Conservation (phyloP, 495 filamentous ascomycete genomes). For the Penicillium verhagenii region DNA sequence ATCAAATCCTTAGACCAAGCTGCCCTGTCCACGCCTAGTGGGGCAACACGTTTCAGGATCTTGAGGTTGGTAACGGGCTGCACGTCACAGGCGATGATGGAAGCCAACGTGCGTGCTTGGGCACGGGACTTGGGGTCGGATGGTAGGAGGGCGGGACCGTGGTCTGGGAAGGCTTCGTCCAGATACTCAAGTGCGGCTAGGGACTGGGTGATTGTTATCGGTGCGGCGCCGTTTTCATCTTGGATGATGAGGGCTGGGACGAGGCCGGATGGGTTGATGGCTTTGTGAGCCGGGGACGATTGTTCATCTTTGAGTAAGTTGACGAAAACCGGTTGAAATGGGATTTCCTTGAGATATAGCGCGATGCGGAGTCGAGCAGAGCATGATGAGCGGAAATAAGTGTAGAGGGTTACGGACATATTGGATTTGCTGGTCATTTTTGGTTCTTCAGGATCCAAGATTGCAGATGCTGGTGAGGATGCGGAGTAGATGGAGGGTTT, state of each 20-base stretch:
- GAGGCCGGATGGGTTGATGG: conserved; percentile 48
- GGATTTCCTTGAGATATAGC: conserved; percentile 44
- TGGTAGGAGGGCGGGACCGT: conserved; percentile 36
- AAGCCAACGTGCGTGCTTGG: conserved; percentile 38
- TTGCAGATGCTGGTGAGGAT: too few species aligned
- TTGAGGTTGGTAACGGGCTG: conserved; percentile 52
- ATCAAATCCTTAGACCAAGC: conserved; percentile 40
- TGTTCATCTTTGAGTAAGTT: conserved; percentile 50
- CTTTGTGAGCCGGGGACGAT: conserved; percentile 25
- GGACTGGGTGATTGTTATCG: conserved; percentile 48
- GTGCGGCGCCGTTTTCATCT: conserved; percentile 1
- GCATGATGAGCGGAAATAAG: conserved; percentile 57
- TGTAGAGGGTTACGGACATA: conserved; percentile 45
- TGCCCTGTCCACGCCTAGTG: conserved; percentile 35
- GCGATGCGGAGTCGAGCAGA: conserved; percentile 55
- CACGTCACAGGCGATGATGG: conserved; percentile 50
- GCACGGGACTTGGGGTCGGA: conserved; percentile 33
- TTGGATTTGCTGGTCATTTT: too few species aligned
- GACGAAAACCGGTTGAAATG: conserved; percentile 40
- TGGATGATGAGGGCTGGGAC: conserved; percentile 51
- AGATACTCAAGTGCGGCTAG: conserved; percentile 55
- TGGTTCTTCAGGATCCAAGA: too few species aligned
- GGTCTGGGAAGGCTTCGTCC: conserved; percentile 42
- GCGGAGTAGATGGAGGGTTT: too few species aligned
- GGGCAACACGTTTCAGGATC: conserved; percentile 42